These are phyloP conservation scores for Aquilaria agallochum DNA, from an alignment of 441 rosid genomes.

Conservation along the genomic window DNA sequence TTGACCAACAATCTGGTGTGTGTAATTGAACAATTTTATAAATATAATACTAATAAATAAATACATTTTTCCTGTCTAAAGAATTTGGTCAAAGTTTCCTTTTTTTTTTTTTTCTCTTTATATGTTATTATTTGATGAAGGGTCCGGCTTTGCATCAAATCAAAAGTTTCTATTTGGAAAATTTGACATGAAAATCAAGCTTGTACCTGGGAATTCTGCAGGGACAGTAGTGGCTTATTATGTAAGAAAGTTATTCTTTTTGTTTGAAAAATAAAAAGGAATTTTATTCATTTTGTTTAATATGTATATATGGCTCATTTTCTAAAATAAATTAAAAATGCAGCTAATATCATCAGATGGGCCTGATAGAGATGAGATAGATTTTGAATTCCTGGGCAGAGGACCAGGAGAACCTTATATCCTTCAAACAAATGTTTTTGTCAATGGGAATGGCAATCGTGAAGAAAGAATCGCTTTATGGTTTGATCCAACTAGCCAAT, in stretches of 20 bases:
- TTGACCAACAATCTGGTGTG: conserved; percentile 75
- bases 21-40: too few species aligned
- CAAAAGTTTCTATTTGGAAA: conserved; percentile 69
- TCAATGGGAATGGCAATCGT: conserved; percentile 60
- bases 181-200: conserved; percentile 75
- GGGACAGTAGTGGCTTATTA: conserved; percentile 84
- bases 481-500: conserved; percentile 86
- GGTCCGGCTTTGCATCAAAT: conserved; percentile 62
- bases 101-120: background rate
- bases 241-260: conserved; percentile 32
- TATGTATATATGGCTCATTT: background rate
- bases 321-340: background rate
- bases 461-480: conserved; percentile 79
- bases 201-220: conserved; percentile 72
- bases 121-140: conserved; percentile 18
- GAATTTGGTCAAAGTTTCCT: background rate
- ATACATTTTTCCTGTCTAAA: too few species aligned
- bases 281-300: background rate
- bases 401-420: conserved; percentile 64
- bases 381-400: conserved; percentile 76
- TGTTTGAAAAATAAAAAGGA: background rate
- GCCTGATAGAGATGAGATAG: conserved; percentile 75
- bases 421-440: conserved; percentile 72
- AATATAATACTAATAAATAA: too few species aligned
- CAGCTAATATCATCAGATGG: conserved; percentile 65